These are phyloP conservation scores for Entomortierella parvispora DNA, from an alignment of 192 early-diverging fungal species.

Conservation along the genomic window DNA sequence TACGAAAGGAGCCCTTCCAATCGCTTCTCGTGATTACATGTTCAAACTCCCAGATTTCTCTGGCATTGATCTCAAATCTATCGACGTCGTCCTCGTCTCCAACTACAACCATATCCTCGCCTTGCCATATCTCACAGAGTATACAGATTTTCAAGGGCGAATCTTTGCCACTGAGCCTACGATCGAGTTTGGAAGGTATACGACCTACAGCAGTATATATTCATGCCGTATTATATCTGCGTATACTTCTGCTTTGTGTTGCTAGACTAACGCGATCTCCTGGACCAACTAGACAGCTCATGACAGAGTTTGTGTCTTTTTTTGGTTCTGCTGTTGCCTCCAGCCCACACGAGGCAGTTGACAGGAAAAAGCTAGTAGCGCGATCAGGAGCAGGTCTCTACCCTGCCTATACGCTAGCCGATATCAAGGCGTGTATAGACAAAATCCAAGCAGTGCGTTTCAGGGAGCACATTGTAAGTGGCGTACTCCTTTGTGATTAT, in stretches of 20 bases:
- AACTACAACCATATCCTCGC: conserved; percentile 80
- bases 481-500: not conserved
- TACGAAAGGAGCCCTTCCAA: not conserved
- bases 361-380: conserved; percentile 31
- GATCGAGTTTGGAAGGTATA: conserved; percentile 76
- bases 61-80: conserved; percentile 68
- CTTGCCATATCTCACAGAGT: conserved; percentile 87
- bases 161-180: conserved; percentile 87
- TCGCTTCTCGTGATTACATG: conserved; percentile 25
- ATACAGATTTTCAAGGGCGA: conserved; percentile 77
- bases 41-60: conserved; percentile 60
- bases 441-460: conserved; percentile 70
- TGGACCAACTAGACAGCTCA: conserved; percentile 53
- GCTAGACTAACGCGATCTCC: no score
- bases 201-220: not conserved
- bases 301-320: conserved; percentile 71
- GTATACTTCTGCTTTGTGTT: not conserved
- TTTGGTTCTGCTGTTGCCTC: conserved; percentile 54
- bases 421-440: conserved; percentile 66
- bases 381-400: conserved; percentile 31
- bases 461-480: conserved; percentile 61
- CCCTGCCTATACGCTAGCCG: conserved; percentile 65
- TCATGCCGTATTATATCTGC: not conserved
- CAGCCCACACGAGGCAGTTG: conserved; percentile 34
- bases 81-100: conserved; percentile 82